Percentiles rank a stretch among this genome's conserved stretches.
Conservation (phyloP, 495 filamentous ascomycete genomes). For the Trichoderma gamsii region DNA sequence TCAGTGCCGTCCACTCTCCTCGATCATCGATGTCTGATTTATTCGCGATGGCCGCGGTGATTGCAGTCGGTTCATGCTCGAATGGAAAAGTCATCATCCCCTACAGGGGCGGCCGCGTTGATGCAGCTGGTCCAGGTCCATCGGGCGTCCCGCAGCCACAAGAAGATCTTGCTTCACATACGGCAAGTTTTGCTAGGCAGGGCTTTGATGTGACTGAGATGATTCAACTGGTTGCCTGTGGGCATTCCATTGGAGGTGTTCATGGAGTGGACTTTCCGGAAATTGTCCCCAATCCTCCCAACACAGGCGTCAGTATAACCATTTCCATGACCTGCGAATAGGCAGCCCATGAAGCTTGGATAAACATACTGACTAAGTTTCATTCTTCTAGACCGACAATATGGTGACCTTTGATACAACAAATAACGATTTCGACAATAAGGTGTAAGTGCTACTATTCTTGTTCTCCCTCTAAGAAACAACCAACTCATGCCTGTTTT, state of each 20-base stretch:
- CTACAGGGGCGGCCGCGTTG: constrained; percentile 34
- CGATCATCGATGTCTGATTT: constrained; percentile 18
- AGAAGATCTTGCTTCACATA: constrained; percentile 18
- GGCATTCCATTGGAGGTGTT: constrained; percentile 25
- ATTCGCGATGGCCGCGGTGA: constrained; percentile 16
- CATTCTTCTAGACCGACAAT: neutral
- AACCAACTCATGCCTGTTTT: neutral
- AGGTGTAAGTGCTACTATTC: constrained; percentile 10
- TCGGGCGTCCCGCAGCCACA: constrained; percentile 36
- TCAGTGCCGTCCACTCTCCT: constrained; percentile 17
- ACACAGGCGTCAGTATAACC: neutral
- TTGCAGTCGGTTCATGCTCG: constrained; percentile 13
- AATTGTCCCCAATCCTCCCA: constrained; percentile 18
- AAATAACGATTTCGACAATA: constrained; percentile 12
- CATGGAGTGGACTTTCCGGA: constrained; percentile 26
- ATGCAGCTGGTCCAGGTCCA: constrained; percentile 37
- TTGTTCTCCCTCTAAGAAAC: neutral
- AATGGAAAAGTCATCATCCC: constrained; percentile 35
- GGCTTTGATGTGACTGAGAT: constrained; percentile 28
- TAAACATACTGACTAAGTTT: neutral
- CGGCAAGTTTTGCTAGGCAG: constrained; percentile 21
- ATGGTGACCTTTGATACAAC: constrained; percentile 2
- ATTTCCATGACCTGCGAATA: neutral
- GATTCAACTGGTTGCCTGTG: constrained; percentile 33
- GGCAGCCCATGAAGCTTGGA: neutral